Percentiles rank a stretch among this genome's conserved stretches.
phyloP scores from a whole-genome alignment of 305 asterid genomes.

The Fraxinus velutina region DNA sequence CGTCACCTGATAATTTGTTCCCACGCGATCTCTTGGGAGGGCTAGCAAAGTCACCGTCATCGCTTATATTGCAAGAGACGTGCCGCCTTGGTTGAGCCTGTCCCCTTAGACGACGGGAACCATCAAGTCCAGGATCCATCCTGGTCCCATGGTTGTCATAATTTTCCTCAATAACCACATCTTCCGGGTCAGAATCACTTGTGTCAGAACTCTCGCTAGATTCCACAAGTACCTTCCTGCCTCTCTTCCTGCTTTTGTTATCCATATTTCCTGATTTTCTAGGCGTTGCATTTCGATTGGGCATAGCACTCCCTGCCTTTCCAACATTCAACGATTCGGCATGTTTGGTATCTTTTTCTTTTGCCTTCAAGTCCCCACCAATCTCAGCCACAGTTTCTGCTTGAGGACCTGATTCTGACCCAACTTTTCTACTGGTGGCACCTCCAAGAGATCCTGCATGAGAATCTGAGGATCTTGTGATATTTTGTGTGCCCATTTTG shows the following conservation, averaged over 20 bases:
- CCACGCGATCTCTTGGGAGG: constrained; percentile 35
- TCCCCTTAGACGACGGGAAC: constrained; percentile 28
- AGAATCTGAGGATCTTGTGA: constrained; percentile 33
- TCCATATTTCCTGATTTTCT: constrained; percentile 22
- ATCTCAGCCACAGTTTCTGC: constrained; percentile 27
- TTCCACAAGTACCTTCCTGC: constrained; percentile 37
- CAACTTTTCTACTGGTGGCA: constrained; percentile 32
- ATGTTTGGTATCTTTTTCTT: constrained; percentile 21
- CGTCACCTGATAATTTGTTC: constrained; percentile 26
- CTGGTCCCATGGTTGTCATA: constrained; percentile 29
- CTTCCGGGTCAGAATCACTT: constrained; percentile 32
- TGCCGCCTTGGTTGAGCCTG: constrained; percentile 53
- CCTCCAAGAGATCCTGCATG: constrained; percentile 29
- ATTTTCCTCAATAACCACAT: constrained; percentile 26
- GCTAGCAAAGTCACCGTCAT: constrained; percentile 38
- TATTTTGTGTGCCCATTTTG: constrained; percentile 23
- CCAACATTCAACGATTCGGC: constrained; percentile 22
- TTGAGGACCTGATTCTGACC: constrained; percentile 36
- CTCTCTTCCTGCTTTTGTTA: constrained; percentile 46
- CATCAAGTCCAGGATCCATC: constrained; percentile 24
- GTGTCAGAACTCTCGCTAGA: constrained; percentile 46
- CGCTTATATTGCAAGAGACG: constrained; percentile 49
- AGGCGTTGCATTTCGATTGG: constrained; percentile 26
- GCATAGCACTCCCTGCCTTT: constrained; percentile 25
- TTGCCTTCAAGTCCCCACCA: constrained; percentile 32